A percentile compares a stretch with the other conserved stretches of the same genome.
Evolutionary conservation across 2,329 filamentous ascomycete genomes (phyloP).

Genomic region (Calycina herbarum): DNA sequence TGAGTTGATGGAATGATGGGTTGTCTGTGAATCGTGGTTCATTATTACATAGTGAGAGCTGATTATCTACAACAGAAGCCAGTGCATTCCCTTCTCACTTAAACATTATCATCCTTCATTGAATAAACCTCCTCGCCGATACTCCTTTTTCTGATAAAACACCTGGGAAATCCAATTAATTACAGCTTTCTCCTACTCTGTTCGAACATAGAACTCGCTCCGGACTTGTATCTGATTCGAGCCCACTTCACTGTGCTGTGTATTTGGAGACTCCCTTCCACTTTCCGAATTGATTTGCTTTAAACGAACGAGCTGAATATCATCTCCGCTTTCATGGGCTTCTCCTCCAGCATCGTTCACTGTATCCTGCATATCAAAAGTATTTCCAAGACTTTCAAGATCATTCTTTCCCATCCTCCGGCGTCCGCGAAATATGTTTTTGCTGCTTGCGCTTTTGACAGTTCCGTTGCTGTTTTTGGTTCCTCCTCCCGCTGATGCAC

Average conservation of each 20-base stretch:
- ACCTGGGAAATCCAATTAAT: neutral
- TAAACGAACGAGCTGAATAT: constrained; percentile 1
- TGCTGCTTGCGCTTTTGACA: neutral
- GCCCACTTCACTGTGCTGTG: constrained; percentile 5
- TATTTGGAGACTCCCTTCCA: neutral
- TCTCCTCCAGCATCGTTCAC: neutral
- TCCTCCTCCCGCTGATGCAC: neutral
- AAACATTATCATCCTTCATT: neutral
- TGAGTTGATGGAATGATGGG: neutral
- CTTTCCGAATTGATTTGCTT: constrained; percentile 3
- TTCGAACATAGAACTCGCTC: constrained; percentile 1
- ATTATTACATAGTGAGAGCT: neutral
- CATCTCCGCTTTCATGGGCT: neutral
- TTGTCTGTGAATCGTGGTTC: neutral
- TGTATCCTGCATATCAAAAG: constrained; percentile 8
- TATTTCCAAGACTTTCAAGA: constrained; percentile 10
- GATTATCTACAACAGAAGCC: neutral
- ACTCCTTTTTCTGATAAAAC: too few relatives aligned
- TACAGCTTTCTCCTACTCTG: constrained; percentile 4
- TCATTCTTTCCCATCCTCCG: constrained; percentile 1
- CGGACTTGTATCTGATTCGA: constrained; percentile 10
- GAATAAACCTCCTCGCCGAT: neutral
- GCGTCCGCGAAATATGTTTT: constrained; percentile 5
- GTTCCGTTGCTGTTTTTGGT: neutral
- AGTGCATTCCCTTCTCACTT: neutral